Conservation (phyloP, 2,329 filamentous ascomycete genomes). For the Hymenoscyphus linearis region DNA sequence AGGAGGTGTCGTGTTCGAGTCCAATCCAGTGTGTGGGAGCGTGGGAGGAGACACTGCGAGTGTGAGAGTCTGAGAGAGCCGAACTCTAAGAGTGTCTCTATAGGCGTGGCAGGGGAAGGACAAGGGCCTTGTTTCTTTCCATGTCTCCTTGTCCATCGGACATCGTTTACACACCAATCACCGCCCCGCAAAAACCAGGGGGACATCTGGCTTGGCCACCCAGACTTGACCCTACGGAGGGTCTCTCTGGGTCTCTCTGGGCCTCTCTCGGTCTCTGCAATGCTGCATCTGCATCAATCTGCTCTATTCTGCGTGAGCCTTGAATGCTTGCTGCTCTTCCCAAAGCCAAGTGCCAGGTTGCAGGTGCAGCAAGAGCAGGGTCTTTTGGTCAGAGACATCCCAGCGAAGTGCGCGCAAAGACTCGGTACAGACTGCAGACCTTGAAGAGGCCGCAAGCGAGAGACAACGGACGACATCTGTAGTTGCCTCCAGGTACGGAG, state of each 20-base stretch:
- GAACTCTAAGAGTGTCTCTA: background rate
- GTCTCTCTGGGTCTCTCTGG: background rate
- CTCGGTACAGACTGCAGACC: background rate
- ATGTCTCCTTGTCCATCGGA: background rate
- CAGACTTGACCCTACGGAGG: too few species aligned
- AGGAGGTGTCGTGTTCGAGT: too few species aligned
- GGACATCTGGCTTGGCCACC: background rate
- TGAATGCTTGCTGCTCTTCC: background rate
- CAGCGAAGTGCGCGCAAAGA: background rate
- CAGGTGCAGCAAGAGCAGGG: too few species aligned
- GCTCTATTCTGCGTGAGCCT: background rate
- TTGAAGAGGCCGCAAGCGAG: background rate
- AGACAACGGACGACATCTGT: background rate
- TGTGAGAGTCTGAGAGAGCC: background rate
- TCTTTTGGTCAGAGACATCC: background rate
- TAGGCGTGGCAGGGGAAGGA: background rate
- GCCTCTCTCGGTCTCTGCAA: background rate
- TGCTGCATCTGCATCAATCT: background rate
- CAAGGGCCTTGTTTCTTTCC: background rate
- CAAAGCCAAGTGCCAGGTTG: too few species aligned
- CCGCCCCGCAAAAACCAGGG: background rate
- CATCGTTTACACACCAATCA: constrained; percentile 1
- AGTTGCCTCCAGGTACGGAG: too few species aligned
- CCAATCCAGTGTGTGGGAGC: background rate
- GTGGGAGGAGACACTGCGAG: background rate